Evolutionary conservation across 1,284 basidiomycete genomes (phyloP).

Genomic region (Termitomyces sp.): DNA sequence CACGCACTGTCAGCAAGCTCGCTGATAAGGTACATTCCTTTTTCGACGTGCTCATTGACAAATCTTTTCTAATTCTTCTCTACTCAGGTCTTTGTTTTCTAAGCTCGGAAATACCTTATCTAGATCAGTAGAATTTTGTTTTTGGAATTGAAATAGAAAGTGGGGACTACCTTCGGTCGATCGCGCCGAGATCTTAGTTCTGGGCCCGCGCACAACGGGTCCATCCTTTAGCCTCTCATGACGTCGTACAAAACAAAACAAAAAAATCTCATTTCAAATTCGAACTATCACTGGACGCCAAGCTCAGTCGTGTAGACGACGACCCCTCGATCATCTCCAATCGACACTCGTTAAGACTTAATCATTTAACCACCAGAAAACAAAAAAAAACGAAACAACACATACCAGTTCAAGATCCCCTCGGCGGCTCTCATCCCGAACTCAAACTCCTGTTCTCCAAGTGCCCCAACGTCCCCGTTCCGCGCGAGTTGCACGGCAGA

Average conservation of each 20-base stretch:
- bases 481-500: conserved; percentile 73
- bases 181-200: too few relatives aligned
- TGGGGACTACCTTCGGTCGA: neutral
- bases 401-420: conserved; percentile 49
- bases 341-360: conserved; percentile 55
- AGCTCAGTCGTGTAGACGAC: conserved; percentile 34
- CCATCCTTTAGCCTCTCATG: conserved; percentile 2
- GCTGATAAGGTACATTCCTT: conserved; percentile 73
- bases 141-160: neutral
- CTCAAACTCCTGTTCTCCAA: conserved; percentile 66
- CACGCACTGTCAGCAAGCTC: conserved; percentile 89
- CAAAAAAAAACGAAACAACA: conserved; percentile 14
- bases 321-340: conserved; percentile 58
- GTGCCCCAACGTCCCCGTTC: conserved; percentile 51
- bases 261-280: neutral
- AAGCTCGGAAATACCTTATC: conserved; percentile 14
- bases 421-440: conserved; percentile 59
- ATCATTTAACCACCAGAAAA: too few relatives aligned
- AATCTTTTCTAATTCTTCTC: neutral
- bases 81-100: conserved; percentile 63
- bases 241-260: neutral
- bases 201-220: neutral
- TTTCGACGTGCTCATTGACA: neutral
- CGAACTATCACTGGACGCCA: conserved; percentile 14
- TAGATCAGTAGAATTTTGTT: conserved; percentile 5